Evolutionary conservation across 345 rosid genomes (phyloP), one percentile per base, ranked within the genome.

Genomic region (Mercurialis annua): DNA sequence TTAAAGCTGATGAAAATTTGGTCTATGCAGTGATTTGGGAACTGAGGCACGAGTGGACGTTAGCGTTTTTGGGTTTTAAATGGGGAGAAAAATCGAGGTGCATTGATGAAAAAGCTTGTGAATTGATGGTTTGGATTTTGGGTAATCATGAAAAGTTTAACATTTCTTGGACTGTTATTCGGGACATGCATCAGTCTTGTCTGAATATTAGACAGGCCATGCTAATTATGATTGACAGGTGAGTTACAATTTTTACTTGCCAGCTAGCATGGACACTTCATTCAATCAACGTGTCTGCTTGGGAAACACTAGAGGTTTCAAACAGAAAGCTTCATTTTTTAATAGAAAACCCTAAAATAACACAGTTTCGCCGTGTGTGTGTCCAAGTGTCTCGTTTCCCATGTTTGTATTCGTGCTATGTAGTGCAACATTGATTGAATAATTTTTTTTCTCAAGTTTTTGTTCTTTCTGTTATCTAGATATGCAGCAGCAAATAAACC

Each of bases 201-300:
- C 69, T 74, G 71, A 85, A 76, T 64, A 77, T 83, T 51, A 73
- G 90, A 73, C 82, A 73, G 17, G 77, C 92, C 12, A 85, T 90
- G 96, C 86, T 90, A 67, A 73, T 84, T 15, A 84, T 93, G 92
- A 89, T 90, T 77, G 96, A 90, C 69, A 78, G 96, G 97, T 93
- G 26, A 76, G 64, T 49, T 30, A 23, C 48, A 36, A 63, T 54
- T 55, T 68, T 65, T 46, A 6, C 55, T 60, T 10, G 46, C 40
- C 7, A 67, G 20, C 23, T 59, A n/a, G n/a, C n/a, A n/a, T n/a
- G n/a, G 3, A 53, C 11, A 33, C 27, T 53, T 21, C 11, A 53
- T 53, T 7, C 1, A 31, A 0, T n/a, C n/a, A n/a, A n/a, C n/a
- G n/a, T n/a, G n/a, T n/a, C n/a, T n/a, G n/a, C n/a, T n/a, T n/a